Conservation (phyloP, 805 yeast genomes). For the Monosporozyma aquatica region DNA sequence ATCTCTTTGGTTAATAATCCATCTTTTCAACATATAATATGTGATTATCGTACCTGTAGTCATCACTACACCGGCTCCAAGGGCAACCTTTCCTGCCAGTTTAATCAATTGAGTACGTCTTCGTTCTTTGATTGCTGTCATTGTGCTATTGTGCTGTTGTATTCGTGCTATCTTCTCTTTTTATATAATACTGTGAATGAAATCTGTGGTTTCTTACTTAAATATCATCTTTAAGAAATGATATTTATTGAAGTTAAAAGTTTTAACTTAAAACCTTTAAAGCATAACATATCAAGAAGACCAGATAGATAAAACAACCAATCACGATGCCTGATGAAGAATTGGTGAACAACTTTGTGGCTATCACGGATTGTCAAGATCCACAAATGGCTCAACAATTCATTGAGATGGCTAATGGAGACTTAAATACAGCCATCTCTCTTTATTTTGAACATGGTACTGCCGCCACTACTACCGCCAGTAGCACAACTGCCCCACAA, state of each 20-base stretch:
- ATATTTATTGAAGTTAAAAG: too few species aligned
- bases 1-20: conserved; percentile 35
- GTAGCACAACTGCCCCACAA: conserved; percentile 13
- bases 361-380: conserved; percentile 71
- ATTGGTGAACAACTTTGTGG: conserved; percentile 62
- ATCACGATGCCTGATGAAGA: conserved; percentile 9
- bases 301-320: not conserved
- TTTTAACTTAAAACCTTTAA: too few species aligned
- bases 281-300: too few species aligned
- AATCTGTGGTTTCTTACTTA: too few species aligned
- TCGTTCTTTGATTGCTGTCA: too few species aligned
- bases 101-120: conserved; percentile 16
- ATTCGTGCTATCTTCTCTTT: too few species aligned
- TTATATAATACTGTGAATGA: too few species aligned
- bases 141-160: too few species aligned
- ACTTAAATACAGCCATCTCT: conserved; percentile 77
- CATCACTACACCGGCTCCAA: conserved; percentile 16
- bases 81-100: conserved; percentile 21
- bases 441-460: conserved; percentile 66
- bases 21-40: conserved; percentile 19
- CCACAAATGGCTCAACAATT: conserved; percentile 62
- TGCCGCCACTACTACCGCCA: conserved; percentile 9
- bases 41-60: conserved; percentile 24
- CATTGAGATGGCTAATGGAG: conserved; percentile 66
- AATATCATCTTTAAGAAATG: too few species aligned